A percentile compares a stretch with the other conserved stretches of the same genome.
Conservation (phyloP, 2,329 filamentous ascomycete genomes). For the Fusarium drepaniforme region DNA sequence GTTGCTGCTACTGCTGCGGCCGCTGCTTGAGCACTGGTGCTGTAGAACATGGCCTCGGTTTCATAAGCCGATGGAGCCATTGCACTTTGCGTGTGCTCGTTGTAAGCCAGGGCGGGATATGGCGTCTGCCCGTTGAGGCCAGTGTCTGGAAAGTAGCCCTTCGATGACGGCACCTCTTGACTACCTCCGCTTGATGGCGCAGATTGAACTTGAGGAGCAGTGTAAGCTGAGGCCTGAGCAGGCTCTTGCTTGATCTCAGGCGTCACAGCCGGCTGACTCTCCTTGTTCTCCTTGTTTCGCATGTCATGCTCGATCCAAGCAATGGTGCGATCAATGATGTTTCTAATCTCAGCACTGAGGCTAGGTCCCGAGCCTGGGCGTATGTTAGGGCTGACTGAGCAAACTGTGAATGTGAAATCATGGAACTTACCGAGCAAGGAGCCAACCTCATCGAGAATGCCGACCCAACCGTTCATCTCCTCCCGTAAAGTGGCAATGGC, state of each 20-base stretch:
- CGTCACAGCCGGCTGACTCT: constrained; percentile 22
- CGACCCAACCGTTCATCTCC: constrained; percentile 79
- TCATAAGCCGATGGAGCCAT: constrained; percentile 43
- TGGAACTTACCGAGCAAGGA: constrained; percentile 71
- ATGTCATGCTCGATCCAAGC: constrained; percentile 66
- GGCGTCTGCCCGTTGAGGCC: constrained; percentile 43
- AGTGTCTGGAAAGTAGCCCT: constrained; percentile 47
- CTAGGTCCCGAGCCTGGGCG: constrained; percentile 57
- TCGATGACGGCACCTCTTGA: constrained; percentile 39
- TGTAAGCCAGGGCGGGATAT: constrained; percentile 49
- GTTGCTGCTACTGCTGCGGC: constrained; percentile 35
- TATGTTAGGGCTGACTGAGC: constrained; percentile 28
- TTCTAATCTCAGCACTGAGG: constrained; percentile 58
- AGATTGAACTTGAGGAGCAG: constrained; percentile 25
- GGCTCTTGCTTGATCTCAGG: constrained; percentile 54
- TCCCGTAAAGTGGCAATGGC: constrained; percentile 71
- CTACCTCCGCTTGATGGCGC: constrained; percentile 19
- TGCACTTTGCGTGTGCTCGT: constrained; percentile 41
- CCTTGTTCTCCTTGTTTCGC: constrained; percentile 47
- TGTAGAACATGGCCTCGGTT: constrained; percentile 47
- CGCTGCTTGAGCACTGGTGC: constrained; percentile 35
- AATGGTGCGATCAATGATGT: constrained; percentile 65
- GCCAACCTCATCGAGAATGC: constrained; percentile 75
- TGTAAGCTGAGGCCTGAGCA: constrained; percentile 41
- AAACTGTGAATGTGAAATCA: not conserved